Evolutionary conservation across 139 green algal genomes (phyloP).

Genomic region (Klebsormidium nitens): DNA sequence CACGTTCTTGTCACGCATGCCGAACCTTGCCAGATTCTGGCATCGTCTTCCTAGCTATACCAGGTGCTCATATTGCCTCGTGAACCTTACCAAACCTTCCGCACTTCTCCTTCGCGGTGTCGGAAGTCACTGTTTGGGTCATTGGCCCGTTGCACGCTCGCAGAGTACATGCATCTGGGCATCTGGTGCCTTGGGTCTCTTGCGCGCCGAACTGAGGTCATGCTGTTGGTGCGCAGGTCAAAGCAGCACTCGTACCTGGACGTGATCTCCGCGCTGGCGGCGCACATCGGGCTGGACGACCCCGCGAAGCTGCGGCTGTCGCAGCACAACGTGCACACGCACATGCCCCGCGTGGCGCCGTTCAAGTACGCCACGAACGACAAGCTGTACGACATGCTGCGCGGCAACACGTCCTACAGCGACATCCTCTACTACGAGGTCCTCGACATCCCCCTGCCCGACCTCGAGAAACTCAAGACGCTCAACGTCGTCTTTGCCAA

Average conservation of each 20-base stretch:
- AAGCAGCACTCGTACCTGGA: conserved; percentile 72
- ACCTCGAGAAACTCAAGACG: conserved; percentile 69
- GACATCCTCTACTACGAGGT: conserved; percentile 90
- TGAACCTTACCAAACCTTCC: too few relatives aligned
- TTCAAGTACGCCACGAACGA: conserved; percentile 55
- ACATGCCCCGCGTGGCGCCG: conserved; percentile 43
- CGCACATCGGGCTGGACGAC: conserved; percentile 47
- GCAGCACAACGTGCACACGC: conserved; percentile 73
- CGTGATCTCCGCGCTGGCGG: conserved; percentile 57
- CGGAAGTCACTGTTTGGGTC: too few relatives aligned
- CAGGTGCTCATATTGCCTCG: too few relatives aligned
- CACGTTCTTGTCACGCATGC: too few relatives aligned
- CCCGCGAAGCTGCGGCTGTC: conserved; percentile 64
- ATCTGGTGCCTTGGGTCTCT: too few relatives aligned
- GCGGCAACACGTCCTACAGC: too few relatives aligned
- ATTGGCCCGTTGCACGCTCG: too few relatives aligned
- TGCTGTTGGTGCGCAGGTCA: conserved; percentile 12
- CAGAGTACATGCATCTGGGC: too few relatives aligned
- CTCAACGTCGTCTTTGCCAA: conserved; percentile 70
- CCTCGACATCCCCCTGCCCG: conserved; percentile 83
- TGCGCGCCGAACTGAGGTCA: not conserved
- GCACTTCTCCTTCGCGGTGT: too few relatives aligned
- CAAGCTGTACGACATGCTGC: conserved; percentile 63
- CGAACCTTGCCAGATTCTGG: too few relatives aligned
- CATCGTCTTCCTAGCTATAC: too few relatives aligned